These are phyloP conservation scores for Candida peoriensis DNA, from an alignment of 805 yeast genomes.

Conservation along the genomic window DNA sequence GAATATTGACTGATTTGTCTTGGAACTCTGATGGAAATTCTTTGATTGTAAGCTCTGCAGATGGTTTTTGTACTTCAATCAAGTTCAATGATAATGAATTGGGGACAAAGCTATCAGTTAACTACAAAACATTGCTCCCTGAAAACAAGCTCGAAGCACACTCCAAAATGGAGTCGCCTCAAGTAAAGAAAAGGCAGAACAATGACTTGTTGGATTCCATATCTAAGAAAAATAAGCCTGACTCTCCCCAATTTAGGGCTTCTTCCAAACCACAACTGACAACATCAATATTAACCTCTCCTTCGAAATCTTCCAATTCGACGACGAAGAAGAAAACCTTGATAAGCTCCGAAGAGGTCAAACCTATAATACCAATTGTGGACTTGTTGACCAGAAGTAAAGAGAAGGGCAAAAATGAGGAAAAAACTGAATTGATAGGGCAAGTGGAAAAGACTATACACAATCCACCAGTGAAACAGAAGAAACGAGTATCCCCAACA, in stretches of 20 bases:
- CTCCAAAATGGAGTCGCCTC: constrained; percentile 3
- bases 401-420: no score
- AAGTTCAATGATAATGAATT: constrained; percentile 47
- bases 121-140: constrained; percentile 16
- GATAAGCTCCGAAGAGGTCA: no score
- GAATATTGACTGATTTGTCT: constrained; percentile 78
- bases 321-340: no score
- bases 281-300: no score
- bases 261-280: no score
- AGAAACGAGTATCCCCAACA: constrained; percentile 22
- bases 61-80: constrained; percentile 82
- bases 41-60: constrained; percentile 77
- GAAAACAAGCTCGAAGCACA: constrained; percentile 7
- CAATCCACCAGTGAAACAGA: constrained; percentile 22
- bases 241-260: no score
- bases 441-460: no score
- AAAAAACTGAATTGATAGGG: no score
- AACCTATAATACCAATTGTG: no score
- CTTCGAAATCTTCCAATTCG: no score
- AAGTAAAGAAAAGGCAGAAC: constrained; percentile 4
- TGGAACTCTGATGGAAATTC: constrained; percentile 79
- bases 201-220: background rate
- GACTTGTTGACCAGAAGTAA: no score
- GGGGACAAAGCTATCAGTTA: constrained; percentile 42
- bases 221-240: background rate